Base-by-base conservation (phyloP, 768 basidiomycete genomes). In the Saitozyma podzolica region DNA sequence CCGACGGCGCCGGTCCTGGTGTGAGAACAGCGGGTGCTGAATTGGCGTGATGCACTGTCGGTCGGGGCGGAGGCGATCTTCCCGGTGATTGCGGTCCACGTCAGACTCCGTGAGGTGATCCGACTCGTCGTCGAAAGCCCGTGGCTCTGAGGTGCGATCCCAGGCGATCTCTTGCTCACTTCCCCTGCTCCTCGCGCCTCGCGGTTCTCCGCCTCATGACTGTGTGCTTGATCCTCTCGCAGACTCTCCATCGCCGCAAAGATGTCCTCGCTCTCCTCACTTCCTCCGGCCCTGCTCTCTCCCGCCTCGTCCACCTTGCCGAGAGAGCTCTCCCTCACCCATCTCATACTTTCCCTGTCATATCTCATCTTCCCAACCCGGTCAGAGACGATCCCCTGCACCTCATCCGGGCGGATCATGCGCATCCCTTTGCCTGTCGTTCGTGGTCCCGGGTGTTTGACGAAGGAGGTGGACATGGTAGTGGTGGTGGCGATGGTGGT, bases 181-280 rank as follows among this genome's bases (percentile, higher is more conserved):
- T 10, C 8, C 17, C 52, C 50, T 52, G 58, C 40, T 51, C 39
- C 20, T 39, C 19, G 16, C 16, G 14, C 20, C 52, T n/a, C 37
- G 40, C 40, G 39, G 13, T 2, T 7, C 51, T 17, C 51, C 47
- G 6, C 14, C 6, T 48, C 3, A 48, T 6, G 14, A 3, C 47
- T 6, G 14, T 17, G 47, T 48, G 14, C 47, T 48, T 48, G 47
- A 48, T 48, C 47, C 13, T 39, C 16, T 52, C 51, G 16, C 51
- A 93, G 76, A 69, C 91, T 92, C 74, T 95, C 93, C 58, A 97
- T 89, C 69, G 93, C 93, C 40, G 86, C 85, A 80, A 97, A 97
- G 8, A 91, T 90, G 81, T 97, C 94, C 42, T 75, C 77, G 37
- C 76, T 75, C 58, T 72, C 73, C 52, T 74, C 76, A 47, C 75